Evolutionary conservation across 2,329 filamentous ascomycete species (phyloP), one percentile per base, ranked within the genome.

Genomic region (Penicillium sclerotiorum): DNA sequence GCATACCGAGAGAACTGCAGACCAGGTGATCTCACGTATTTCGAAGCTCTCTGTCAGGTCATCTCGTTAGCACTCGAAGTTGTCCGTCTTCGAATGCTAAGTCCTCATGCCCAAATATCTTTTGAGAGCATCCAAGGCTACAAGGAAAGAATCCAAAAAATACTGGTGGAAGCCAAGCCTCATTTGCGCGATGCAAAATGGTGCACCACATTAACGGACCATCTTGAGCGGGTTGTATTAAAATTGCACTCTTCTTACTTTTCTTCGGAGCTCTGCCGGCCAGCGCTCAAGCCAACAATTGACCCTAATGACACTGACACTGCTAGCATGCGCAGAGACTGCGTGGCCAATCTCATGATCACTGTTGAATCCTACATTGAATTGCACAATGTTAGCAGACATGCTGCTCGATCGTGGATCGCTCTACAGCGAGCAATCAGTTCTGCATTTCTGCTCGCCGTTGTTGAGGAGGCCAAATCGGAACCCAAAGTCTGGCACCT

Each of bases 201-300:
- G 44, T 77, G 75, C 52, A 53, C 64, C 3, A 66, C 57, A 2
- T 51, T 69, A 3, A 73, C 67, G 3, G 77, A 85, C 54, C 81
- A 83, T 53, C 67, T 85, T 2, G 80, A 86, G 62, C 78, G 83
- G 52, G 80, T 83, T 66, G 81, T 80, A 0, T 63, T 85, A 4
- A 83, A 84, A 59, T 68, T 86, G 4, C 83, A 86, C 61, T 79
- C 80, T 17, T 84, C 81, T 7, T 86, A 85, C 64, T 79, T 84
- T 50, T 78, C 78, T 18, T 84, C 82, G 4, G 83, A 85, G 66
- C 77, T 85, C 25, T 85, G 80, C 61, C 77, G 83, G 25, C 81
- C 82, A 27, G 80, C 82, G 20, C 76, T 86, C 59, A 84, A 81
- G 59, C 74, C 78, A 8, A 70, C 73, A 36, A 72, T 72, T 8